Evolutionary conservation across 345 rosid genomes (phyloP), one percentile per base, ranked within the genome.

Genomic region (Ricinus communis): DNA sequence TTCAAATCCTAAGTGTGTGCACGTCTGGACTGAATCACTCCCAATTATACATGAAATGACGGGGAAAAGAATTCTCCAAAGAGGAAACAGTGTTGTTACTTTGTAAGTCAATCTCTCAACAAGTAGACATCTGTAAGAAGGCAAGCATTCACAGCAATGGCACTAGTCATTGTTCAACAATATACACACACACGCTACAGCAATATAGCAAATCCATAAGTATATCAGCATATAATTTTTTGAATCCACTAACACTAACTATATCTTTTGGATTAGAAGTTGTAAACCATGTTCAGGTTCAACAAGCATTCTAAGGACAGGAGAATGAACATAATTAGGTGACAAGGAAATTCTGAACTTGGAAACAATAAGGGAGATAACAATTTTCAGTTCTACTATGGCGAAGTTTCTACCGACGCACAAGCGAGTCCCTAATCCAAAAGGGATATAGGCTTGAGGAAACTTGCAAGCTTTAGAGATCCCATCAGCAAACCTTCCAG

Each of bases 241-340:
- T 43, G 47, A 43, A 2, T 33, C 14, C 41, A n/a, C n/a, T n/a
- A n/a, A n/a, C 62, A 31, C 2, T 13, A 10, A 2, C 38, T 64
- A 64, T 45, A 45, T 30, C 76, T 81, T 87, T 49, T 68, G 75
- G 51, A 85, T 52, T 15, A 75, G 49, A 66, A 90, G 83, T 58
- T 74, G 68, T 41, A 90, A 85, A 41, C 96, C 97, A 74, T 87
- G 79, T 71, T 87, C 81, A 54, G 98, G 96, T 70, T 84, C 90
- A 8, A 90, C 89, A 28, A 90, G 82, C 94, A 93, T 87, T 69
- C 86, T 81, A 45, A 72, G 86, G 66, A 79, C 79, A 0, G 81
- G 83, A 61, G 81, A 79, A 66, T 82, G 83, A 27, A n/a, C 31
- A 28, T 82, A 82, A 59, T 66, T 72, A 30, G 80, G 82, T 5